These are phyloP conservation scores for Thalia dealbata DNA, from an alignment of 176 grass and related monocot species.

Conservation along the genomic window DNA sequence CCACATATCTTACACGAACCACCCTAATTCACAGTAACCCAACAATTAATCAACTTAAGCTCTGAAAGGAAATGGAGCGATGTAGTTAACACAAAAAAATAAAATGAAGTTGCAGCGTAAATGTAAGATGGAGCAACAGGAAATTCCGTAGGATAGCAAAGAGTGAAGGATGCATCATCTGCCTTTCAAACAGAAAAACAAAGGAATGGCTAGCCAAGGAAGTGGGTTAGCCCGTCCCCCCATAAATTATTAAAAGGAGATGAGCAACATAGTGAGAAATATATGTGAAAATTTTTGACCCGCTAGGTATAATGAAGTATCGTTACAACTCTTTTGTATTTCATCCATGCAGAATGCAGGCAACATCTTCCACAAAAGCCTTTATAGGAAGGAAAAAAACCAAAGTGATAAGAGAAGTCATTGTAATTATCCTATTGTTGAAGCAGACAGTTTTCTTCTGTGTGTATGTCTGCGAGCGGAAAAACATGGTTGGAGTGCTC, in stretches of 20 bases:
- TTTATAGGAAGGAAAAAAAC: background rate
- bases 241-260: too few species aligned
- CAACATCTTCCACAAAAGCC: background rate
- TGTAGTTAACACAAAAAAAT: background rate
- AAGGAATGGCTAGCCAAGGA: background rate
- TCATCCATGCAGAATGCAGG: background rate
- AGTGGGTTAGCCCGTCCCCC: background rate
- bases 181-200: background rate
- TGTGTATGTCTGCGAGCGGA: background rate
- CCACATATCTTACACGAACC: constrained; percentile 91
- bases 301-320: too few species aligned
- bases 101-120: too few species aligned
- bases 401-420: background rate
- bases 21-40: constrained; percentile 39
- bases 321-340: background rate
- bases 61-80: background rate
- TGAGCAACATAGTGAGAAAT: too few species aligned
- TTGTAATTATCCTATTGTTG: background rate
- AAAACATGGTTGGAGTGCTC: background rate
- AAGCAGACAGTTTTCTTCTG: background rate
- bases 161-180: background rate
- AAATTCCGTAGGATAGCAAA: background rate
- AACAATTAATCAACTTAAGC: background rate
- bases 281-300: too few species aligned
- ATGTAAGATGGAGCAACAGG: background rate